phyloP scores from a whole-genome alignment of 768 basidiomycete species.

The Rhodotorula diobovata region DNA sequence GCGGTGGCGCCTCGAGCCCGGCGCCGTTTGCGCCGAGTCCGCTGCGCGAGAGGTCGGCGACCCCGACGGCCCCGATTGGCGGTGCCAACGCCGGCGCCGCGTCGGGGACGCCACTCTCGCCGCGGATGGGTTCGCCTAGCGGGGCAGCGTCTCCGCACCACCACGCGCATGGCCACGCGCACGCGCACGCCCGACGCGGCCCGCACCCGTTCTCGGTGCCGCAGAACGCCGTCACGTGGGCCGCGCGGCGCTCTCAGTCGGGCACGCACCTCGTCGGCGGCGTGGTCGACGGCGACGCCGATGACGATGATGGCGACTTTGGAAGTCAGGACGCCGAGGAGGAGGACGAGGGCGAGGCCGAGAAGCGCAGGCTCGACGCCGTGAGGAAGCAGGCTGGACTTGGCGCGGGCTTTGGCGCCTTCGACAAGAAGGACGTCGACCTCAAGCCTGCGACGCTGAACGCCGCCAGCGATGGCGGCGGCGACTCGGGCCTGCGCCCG shows the following conservation, averaged over 20 bases:
- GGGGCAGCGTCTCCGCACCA: too few relatives aligned
- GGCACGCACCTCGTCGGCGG: slow-evolving; percentile 12
- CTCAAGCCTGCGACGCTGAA: slow-evolving; percentile 5
- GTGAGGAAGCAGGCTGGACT: slow-evolving; percentile 1
- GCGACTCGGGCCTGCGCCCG: too few relatives aligned
- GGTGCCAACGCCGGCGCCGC: too few relatives aligned
- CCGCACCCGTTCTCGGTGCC: slow-evolving; percentile 37
- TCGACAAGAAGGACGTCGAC: slow-evolving; percentile 8
- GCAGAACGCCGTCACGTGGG: slow-evolving; percentile 37
- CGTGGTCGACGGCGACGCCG: slow-evolving; percentile 23
- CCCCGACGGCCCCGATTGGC: not conserved
- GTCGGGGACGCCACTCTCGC: not conserved
- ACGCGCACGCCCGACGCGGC: not conserved
- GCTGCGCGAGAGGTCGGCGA: not conserved
- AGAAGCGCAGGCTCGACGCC: not conserved
- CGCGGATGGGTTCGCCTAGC: not conserved
- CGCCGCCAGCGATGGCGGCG: not conserved
- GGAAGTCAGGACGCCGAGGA: not conserved
- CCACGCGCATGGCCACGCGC: not conserved
- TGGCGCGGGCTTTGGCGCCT: slow-evolving; percentile 14
- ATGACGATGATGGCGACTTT: slow-evolving; percentile 29
- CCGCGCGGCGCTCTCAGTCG: slow-evolving; percentile 4
- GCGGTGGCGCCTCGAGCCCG: not conserved
- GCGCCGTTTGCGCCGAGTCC: not conserved
- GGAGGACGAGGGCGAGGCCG: not conserved